A percentile compares a stretch with the other conserved stretches of the same genome.
phyloP scores from a whole-genome alignment of 192 early-diverging fungal species.

The Backusella psychrophila region DNA sequence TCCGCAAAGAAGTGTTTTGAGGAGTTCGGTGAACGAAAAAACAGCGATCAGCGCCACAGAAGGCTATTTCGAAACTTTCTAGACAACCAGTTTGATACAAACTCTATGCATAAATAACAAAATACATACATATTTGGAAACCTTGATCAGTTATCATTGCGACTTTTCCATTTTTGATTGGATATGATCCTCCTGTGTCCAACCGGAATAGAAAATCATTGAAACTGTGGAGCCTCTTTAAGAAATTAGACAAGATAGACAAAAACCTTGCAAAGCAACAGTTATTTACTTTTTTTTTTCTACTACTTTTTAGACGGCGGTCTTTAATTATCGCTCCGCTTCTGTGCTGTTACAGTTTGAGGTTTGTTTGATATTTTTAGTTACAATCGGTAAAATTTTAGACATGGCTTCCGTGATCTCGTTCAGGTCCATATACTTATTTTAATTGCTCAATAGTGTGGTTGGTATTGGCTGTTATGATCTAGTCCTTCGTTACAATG shows the following conservation, averaged over 20 bases:
- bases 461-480: not conserved
- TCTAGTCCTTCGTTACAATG: not conserved
- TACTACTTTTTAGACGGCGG: not conserved
- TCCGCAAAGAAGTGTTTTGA: not conserved
- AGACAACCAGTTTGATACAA: not conserved
- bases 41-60: not conserved
- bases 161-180: not conserved
- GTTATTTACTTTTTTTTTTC: not conserved
- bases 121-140: not conserved
- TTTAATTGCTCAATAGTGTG: not conserved
- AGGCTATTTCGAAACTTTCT: slow-evolving; percentile 3
- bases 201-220: not conserved
- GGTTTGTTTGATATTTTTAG: not conserved
- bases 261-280: not conserved
- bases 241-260: not conserved
- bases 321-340: not conserved
- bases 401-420: not conserved
- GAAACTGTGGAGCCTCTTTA: not conserved
- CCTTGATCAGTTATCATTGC: not conserved
- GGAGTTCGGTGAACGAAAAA: not conserved
- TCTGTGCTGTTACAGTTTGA: not conserved
- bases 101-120: not conserved
- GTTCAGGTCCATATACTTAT: not conserved
- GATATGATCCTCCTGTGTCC: not conserved
- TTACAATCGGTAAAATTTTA: not conserved